A percentile compares a stretch with the other conserved stretches of the same genome.
These are phyloP conservation scores for Teratosphaeria viscida DNA, from an alignment of 2,329 filamentous ascomycete species.

Conservation along the genomic window DNA sequence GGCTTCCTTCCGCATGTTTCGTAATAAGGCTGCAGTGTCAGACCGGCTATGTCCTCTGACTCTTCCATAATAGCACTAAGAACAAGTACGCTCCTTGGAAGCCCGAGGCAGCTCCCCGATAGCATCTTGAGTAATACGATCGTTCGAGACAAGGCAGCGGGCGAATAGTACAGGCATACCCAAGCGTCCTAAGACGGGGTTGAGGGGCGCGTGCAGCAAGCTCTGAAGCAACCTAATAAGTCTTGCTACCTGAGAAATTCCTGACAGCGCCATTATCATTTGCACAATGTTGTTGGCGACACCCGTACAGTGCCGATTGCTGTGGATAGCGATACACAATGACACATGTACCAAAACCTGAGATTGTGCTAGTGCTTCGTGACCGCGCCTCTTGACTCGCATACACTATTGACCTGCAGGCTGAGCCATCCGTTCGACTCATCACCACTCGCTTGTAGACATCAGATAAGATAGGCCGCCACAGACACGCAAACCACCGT, in stretches of 20 bases:
- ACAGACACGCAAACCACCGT: background rate
- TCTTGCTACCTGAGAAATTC: background rate
- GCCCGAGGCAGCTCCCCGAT: slow-evolving; percentile 36
- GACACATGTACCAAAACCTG: background rate
- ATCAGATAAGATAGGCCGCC: background rate
- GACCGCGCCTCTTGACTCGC: background rate
- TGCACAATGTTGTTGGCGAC: background rate
- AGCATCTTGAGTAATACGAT: background rate
- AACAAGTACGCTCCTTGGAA: slow-evolving; percentile 40
- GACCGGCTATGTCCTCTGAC: background rate
- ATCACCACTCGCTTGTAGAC: background rate
- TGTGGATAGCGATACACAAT: background rate
- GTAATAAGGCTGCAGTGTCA: too few species aligned
- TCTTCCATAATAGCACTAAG: slow-evolving; percentile 30
- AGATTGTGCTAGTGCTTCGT: background rate
- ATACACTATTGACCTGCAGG: background rate
- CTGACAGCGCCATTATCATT: background rate
- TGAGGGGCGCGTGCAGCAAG: background rate
- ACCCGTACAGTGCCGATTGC: background rate
- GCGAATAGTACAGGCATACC: background rate
- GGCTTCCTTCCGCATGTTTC: background rate
- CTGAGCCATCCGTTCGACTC: background rate
- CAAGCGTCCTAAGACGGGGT: background rate
- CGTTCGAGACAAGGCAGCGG: background rate
- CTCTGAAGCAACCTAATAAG: background rate